These are phyloP conservation scores for Exserohilum rostratum DNA, from an alignment of 2,329 filamentous ascomycete genomes.

Conservation along the genomic window DNA sequence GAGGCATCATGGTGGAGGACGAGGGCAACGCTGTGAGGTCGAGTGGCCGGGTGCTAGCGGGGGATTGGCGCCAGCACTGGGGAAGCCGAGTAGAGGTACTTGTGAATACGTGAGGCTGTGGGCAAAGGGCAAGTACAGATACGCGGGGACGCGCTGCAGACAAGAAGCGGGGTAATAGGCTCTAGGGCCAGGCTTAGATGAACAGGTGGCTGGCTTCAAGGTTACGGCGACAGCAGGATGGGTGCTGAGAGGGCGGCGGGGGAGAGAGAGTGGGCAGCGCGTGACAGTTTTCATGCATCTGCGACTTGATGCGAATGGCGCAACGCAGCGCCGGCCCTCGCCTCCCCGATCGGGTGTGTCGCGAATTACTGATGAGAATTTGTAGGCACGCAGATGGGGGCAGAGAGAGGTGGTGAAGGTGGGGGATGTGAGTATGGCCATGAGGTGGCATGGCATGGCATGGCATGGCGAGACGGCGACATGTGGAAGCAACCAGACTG, in stretches of 20 bases:
- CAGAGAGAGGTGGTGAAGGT: no score
- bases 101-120: constrained; percentile 8
- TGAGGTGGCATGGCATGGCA: no score
- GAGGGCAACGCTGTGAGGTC: constrained; percentile 38
- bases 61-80: constrained; percentile 25
- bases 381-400: no score
- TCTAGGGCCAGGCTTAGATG: constrained; percentile 35
- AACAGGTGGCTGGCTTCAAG: constrained; percentile 48
- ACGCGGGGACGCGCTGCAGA: constrained; percentile 34
- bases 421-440: no score
- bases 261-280: constrained; percentile 35
- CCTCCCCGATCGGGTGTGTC: no score
- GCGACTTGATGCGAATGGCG: constrained; percentile 37
- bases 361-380: no score
- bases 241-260: constrained; percentile 33
- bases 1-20: constrained; percentile 40
- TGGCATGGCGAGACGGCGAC: constrained; percentile 18
- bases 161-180: constrained; percentile 48
- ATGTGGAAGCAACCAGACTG: no score
- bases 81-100: constrained; percentile 37
- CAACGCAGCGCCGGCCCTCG: constrained; percentile 23
- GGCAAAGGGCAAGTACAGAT: constrained; percentile 32
- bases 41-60: constrained; percentile 41
- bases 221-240: constrained; percentile 39
- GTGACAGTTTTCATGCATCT: constrained; percentile 40